Evolutionary conservation across 164 flowering plant species (phyloP), one percentile per base, ranked within the genome.

Genomic region (Stephania japonica): DNA sequence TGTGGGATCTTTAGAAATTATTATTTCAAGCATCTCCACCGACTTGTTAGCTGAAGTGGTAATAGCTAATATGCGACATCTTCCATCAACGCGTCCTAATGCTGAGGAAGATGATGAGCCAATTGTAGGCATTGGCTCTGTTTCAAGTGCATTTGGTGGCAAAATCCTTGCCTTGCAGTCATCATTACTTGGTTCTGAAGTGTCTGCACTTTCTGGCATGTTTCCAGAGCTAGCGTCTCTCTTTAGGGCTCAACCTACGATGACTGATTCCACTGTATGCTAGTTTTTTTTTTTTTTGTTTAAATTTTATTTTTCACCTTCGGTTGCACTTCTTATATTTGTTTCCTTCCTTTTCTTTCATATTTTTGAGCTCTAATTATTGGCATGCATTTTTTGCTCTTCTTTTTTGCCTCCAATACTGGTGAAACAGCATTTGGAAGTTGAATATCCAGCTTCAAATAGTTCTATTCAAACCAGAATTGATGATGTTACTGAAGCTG

Each of bases 31-130:
- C 77, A 91, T 96, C 67, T 91, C 99, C 50, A 81, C 97, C 24
- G 99, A 96, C 82, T 84, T 96, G 83, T 86, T 96, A 65, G 97
- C 97, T 42, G 98, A 96, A 78, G 93, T 96, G 32, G 98, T 96
- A 21, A 89, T 96, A 79, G 89, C 90, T 73, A 96, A 90, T 80
- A 87, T 96, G 91, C 80, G 85, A 69, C 42, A 87, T 81, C 91
- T 93, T 79, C 97, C 99, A 72, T 76, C 83, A 1, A 65, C 69
- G 73, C 70, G 73, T 64, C 87, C 93, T 53, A 75, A 76, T 44
- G 76, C 78, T 73, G 94, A 85, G 68, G 92, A 75, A 69, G 90
- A 84, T 76, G 89, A 85, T 70, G 90, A 86, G 69, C 70, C 47
- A 23, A 63, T 70, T 42, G 23, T 69, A 63, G 77, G 76, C 70